Evolutionary conservation across 2,329 filamentous ascomycete genomes (phyloP).

Genomic region (Dichotomopilus funicola): DNA sequence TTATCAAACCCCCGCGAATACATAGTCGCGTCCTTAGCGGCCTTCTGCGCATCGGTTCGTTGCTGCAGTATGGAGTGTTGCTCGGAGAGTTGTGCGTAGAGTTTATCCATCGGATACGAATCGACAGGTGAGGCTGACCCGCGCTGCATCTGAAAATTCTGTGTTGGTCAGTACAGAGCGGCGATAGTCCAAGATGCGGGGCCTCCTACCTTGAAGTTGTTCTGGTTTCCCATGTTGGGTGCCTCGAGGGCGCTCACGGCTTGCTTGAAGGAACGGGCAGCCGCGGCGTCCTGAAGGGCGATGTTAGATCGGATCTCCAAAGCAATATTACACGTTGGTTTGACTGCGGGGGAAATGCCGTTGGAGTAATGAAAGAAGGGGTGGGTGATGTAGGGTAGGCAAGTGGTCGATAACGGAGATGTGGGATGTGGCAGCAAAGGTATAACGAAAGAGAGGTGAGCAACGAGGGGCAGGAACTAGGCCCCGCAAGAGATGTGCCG

Average conservation of each 20-base stretch:
- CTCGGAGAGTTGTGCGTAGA: constrained; percentile 67
- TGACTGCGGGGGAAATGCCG: too few species aligned
- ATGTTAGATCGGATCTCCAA: neutral
- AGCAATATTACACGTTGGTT: neutral
- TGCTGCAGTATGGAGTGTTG: constrained; percentile 56
- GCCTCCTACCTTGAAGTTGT: constrained; percentile 43
- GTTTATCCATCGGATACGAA: constrained; percentile 59
- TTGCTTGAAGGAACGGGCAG: constrained; percentile 33
- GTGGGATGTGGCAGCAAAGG: neutral
- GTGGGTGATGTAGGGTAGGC: too few species aligned
- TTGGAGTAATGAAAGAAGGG: too few species aligned
- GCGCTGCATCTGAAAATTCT: constrained; percentile 45
- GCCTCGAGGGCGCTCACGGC: constrained; percentile 43
- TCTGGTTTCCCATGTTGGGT: constrained; percentile 51
- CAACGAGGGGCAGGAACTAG: neutral
- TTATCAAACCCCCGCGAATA: constrained; percentile 39
- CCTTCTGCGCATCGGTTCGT: constrained; percentile 50
- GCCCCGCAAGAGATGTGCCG: neutral
- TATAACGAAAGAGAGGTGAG: neutral
- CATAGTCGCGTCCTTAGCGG: constrained; percentile 31
- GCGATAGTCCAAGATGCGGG: neutral
- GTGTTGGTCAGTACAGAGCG: constrained; percentile 26
- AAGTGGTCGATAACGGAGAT: too few species aligned
- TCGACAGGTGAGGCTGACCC: constrained; percentile 35
- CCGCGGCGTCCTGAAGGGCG: constrained; percentile 9